A percentile compares a stretch with the other conserved stretches of the same genome.
phyloP scores from a whole-genome alignment of 345 rosid genomes.

The Schrenkiella parvula region DNA sequence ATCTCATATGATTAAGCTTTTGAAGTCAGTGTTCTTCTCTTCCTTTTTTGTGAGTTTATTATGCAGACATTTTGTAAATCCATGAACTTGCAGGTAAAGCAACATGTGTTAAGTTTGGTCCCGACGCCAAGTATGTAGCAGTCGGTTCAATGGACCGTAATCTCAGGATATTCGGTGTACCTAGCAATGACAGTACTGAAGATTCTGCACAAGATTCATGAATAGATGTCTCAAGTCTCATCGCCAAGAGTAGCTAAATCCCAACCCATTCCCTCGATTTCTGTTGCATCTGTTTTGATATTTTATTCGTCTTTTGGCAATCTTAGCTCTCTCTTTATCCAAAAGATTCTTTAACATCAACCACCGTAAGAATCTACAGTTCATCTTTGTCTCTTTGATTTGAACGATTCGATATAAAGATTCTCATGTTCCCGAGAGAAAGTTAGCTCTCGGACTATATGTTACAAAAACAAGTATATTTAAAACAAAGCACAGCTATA shows the following conservation, averaged over 20 bases:
- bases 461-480: not conserved
- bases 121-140: conserved; percentile 73
- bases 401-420: not conserved
- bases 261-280: not conserved
- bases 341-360: not conserved
- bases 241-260: conserved; percentile 15
- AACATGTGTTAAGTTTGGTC: conserved; percentile 71
- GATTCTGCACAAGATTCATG: conserved; percentile 42
- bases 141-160: conserved; percentile 99
- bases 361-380: not conserved
- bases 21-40: not conserved
- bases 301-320: not conserved
- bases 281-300: conserved; percentile 20
- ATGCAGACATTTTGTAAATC: not conserved
- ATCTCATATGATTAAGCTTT: not conserved
- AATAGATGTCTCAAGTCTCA: not conserved
- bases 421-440: not conserved
- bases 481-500: not conserved
- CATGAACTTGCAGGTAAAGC: conserved; percentile 54
- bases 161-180: conserved; percentile 77
- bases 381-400: not conserved
- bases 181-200: conserved; percentile 37
- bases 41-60: not conserved
- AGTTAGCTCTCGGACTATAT: not conserved
- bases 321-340: not conserved